These are phyloP conservation scores for Polyrhizophydium stewartii DNA, from an alignment of 371 early-diverging fungal genomes.

Conservation along the genomic window DNA sequence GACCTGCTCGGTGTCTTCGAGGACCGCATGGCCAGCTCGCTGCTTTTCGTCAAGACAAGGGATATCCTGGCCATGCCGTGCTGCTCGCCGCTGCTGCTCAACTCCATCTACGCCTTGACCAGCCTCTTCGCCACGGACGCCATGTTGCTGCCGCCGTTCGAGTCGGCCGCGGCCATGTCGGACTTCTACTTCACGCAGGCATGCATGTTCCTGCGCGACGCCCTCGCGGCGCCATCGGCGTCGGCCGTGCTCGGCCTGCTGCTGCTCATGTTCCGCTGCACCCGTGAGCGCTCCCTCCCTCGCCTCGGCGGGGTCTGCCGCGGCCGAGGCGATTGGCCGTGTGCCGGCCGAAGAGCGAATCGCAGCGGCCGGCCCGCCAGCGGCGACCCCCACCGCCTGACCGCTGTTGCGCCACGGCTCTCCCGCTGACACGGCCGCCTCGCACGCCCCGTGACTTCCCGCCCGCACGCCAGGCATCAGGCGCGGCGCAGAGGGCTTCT, in stretches of 20 bases:
- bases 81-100: conserved; percentile 5
- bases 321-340: too few species aligned
- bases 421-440: too few species aligned
- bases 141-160: conserved; percentile 6
- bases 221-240: background rate
- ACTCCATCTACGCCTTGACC: conserved; percentile 4
- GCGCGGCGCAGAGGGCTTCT: conserved; percentile 3
- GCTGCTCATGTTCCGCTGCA: conserved; percentile 4
- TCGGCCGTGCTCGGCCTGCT: conserved; percentile 3
- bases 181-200: conserved; percentile 5
- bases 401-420: too few species aligned
- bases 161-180: conserved; percentile 3
- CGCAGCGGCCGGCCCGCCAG: too few species aligned
- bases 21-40: background rate
- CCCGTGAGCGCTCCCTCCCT: too few species aligned
- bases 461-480: conserved; percentile 5
- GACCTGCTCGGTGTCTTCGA: background rate
- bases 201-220: background rate
- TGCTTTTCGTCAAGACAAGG: background rate
- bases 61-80: background rate
- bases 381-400: too few species aligned
- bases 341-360: too few species aligned
- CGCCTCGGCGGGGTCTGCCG: too few species aligned
- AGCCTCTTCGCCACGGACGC: background rate
- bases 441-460: too few species aligned